Evolutionary conservation across 306 rosid genomes (phyloP).

Genomic region (Acacia confusa): DNA sequence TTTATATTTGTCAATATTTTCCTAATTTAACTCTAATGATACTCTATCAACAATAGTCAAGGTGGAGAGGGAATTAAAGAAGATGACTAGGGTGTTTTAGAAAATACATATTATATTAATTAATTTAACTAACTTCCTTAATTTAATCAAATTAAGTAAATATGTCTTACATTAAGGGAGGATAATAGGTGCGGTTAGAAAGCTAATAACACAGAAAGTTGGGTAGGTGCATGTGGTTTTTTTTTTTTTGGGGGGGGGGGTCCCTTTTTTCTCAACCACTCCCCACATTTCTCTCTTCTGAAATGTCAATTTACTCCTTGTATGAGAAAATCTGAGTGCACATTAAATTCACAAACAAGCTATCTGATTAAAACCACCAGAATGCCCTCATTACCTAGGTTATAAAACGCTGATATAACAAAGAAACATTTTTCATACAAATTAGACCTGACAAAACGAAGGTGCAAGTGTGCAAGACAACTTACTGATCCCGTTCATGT

Average conservation of each 20-base stretch:
- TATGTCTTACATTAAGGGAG: no score
- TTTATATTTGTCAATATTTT: no score
- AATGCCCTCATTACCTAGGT: not conserved
- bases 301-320: not conserved
- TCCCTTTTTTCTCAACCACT: not conserved
- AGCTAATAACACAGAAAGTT: not conserved
- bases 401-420: conserved; percentile 5
- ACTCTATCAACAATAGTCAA: no score
- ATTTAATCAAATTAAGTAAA: no score
- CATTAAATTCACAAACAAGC: conserved; percentile 8
- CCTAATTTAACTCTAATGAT: no score
- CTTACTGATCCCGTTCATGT: conserved; percentile 92
- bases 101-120: no score
- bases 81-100: no score
- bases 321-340: not conserved
- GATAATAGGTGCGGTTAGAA: not conserved
- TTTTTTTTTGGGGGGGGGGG: no score
- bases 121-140: no score
- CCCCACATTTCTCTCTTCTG: not conserved
- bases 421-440: not conserved
- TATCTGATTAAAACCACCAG: conserved; percentile 12
- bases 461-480: conserved; percentile 34
- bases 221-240: not conserved
- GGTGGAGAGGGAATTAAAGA: no score
- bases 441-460: not conserved